Conservation (phyloP, 2,329 filamentous ascomycete genomes). For the Arthroderma sp. region DNA sequence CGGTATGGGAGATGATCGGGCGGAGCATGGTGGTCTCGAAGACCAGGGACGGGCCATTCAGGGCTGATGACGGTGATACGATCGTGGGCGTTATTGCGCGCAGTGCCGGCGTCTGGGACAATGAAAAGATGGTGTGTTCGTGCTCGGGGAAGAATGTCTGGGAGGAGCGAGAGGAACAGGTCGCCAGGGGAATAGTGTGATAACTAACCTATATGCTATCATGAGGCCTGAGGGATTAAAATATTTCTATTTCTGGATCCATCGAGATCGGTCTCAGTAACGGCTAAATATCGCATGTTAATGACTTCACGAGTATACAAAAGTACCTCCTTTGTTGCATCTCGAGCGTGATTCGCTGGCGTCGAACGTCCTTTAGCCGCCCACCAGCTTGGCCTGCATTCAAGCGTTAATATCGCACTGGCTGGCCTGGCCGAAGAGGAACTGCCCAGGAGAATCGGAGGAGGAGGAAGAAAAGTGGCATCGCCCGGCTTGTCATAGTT, state of each 20-base stretch:
- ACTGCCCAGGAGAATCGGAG: too few species aligned
- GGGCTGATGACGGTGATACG: constrained; percentile 69
- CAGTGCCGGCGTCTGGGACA: constrained; percentile 97
- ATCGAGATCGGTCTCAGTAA: too few species aligned
- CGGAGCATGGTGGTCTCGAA: constrained; percentile 78
- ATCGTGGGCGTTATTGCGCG: constrained; percentile 87
- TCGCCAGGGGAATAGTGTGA: constrained; percentile 77
- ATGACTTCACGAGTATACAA: too few species aligned
- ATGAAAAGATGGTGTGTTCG: constrained; percentile 95
- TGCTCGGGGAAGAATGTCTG: constrained; percentile 97
- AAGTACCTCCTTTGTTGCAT: too few species aligned
- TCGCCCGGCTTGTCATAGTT: too few species aligned
- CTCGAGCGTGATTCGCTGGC: too few species aligned
- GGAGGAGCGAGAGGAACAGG: constrained; percentile 89
- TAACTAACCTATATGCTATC: neutral
- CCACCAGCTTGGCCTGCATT: too few species aligned
- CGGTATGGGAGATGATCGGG: constrained; percentile 94
- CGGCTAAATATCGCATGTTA: neutral
- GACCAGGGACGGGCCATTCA: constrained; percentile 46
- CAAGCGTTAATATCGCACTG: too few species aligned
- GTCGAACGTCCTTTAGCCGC: too few species aligned
- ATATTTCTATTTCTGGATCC: too few species aligned
- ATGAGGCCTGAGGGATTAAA: neutral
- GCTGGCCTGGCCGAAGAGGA: too few species aligned
- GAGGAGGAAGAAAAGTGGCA: too few species aligned